Percentiles rank a stretch among this genome's conserved stretches.
Conservation (phyloP, 2,329 filamentous ascomycete genomes). For the Simplicillium sp. region DNA sequence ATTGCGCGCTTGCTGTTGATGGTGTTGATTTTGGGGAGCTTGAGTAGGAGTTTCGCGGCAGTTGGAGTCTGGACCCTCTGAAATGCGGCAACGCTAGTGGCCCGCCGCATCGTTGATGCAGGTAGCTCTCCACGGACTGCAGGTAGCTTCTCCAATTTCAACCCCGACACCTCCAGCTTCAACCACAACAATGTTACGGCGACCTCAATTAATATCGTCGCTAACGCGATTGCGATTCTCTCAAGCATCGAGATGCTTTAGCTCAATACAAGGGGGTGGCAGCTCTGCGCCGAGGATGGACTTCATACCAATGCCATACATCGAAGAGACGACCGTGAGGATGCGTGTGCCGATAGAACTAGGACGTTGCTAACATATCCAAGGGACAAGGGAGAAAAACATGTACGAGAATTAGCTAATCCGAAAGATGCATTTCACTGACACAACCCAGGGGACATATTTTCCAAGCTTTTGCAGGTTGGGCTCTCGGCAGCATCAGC, state of each 20-base stretch:
- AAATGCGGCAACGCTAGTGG: background rate
- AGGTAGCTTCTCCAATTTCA: background rate
- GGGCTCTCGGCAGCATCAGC: slow-evolving; percentile 4
- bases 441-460: slow-evolving; percentile 60
- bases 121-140: slow-evolving; percentile 1
- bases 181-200: slow-evolving; percentile 17
- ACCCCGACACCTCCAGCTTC: slow-evolving; percentile 1
- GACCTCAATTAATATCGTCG: slow-evolving; percentile 18
- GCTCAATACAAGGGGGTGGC: slow-evolving; percentile 15
- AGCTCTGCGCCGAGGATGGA: slow-evolving; percentile 17
- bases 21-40: background rate
- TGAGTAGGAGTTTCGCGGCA: background rate
- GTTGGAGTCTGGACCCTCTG: background rate
- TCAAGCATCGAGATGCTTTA: slow-evolving; percentile 29
- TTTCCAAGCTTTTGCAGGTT: slow-evolving; percentile 70
- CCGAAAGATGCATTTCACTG: slow-evolving; percentile 5
- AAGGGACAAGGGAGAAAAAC: slow-evolving; percentile 70
- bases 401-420: slow-evolving; percentile 25
- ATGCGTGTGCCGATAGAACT: background rate
- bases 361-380: slow-evolving; percentile 15
- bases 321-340: slow-evolving; percentile 34
- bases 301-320: slow-evolving; percentile 49
- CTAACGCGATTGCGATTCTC: slow-evolving; percentile 23
- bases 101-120: background rate
- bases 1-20: slow-evolving; percentile 10